phyloP scores from a whole-genome alignment of 164 flowering plant genomes.

The Magnolia changhungtana region DNA sequence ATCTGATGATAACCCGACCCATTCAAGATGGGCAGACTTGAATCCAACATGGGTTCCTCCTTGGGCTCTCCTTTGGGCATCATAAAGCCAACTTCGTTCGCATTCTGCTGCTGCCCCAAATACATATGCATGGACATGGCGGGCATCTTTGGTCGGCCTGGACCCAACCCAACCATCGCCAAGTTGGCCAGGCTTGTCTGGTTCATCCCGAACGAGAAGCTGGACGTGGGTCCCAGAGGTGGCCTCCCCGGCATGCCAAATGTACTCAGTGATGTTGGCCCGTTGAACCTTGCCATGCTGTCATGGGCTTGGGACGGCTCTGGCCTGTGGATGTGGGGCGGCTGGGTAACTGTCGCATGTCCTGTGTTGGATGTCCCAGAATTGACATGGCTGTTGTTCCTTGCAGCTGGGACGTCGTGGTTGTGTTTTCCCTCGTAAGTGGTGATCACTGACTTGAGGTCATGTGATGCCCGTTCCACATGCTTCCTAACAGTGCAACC shows the following conservation, averaged over 20 bases:
- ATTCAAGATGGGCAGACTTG: constrained; percentile 36
- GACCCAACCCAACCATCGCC: constrained; percentile 51
- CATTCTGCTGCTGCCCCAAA: constrained; percentile 20
- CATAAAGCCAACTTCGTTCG: constrained; percentile 49
- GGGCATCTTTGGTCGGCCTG: constrained; percentile 39
- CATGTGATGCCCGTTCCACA: constrained; percentile 89
- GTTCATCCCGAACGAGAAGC: constrained; percentile 56
- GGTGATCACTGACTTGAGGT: constrained; percentile 88
- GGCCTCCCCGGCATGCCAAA: constrained; percentile 46
- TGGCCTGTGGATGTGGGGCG: constrained; percentile 35
- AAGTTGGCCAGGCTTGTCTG: constrained; percentile 46
- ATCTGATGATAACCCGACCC: constrained; percentile 56
- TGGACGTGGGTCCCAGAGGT: constrained; percentile 41
- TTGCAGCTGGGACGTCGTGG: constrained; percentile 90
- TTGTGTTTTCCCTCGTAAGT: constrained; percentile 97
- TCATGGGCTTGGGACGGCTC: constrained; percentile 52
- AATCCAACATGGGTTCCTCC: constrained; percentile 50
- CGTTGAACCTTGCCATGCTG: constrained; percentile 42
- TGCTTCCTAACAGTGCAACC: constrained; percentile 91
- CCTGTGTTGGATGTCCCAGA: constrained; percentile 28
- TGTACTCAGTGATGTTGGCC: constrained; percentile 35
- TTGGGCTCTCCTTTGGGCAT: constrained; percentile 65
- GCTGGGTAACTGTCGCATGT: constrained; percentile 25
- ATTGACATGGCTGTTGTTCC: constrained; percentile 69
- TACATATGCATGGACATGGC: constrained; percentile 36